Evolutionary conservation across 106 monocot species (phyloP), one percentile per base, ranked within the genome.

Genomic region (Dendrobium officinale): DNA sequence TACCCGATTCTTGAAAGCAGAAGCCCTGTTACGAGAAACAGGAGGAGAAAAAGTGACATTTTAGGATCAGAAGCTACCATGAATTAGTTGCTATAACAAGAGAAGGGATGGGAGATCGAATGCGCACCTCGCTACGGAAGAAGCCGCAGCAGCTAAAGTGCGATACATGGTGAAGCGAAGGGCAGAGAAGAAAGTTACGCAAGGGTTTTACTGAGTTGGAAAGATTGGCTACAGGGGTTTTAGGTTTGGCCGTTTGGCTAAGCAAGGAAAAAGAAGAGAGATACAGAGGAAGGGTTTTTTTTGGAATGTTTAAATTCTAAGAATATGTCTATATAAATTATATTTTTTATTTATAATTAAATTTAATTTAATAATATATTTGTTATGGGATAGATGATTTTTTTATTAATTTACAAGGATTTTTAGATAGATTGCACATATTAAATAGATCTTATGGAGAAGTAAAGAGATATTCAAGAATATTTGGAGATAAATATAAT

Each of bases 81-180:
- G 17, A 37, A 75, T 29, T 55, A 45, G 51, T 15, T 40, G 29
- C 3, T 0, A 42, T 17, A 41, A 75, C 42, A 22, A 16, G 27
- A 45, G 41, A 43, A 59, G 19, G 43, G 42, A 67, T 44, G 40
- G 13, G 48, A 72, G 47, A 67, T 79, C 41, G 26, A 44, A 78
- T 51, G 26, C 29, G 27, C 10, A 84, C 84, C 80, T 85, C 47
- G 81, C 16, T 40, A 29, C 17, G 2, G 77, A 85, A 47, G 85
- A 85, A 55, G 77, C 70, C 8, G 55, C 19, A 4, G 80, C 70
- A 41, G 77, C 81, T 33, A 72, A 73, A 22, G 81, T 72, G 1
- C 85, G 85, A 58, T 81, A 85, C 85, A 85, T 85, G 56, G 77
- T 27, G 72, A n/a, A 19, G 45, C 41, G 15, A 33, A 26, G 22